Conservation (phyloP, 2,329 filamentous ascomycete genomes). For the Elsinoe arachidis region DNA sequence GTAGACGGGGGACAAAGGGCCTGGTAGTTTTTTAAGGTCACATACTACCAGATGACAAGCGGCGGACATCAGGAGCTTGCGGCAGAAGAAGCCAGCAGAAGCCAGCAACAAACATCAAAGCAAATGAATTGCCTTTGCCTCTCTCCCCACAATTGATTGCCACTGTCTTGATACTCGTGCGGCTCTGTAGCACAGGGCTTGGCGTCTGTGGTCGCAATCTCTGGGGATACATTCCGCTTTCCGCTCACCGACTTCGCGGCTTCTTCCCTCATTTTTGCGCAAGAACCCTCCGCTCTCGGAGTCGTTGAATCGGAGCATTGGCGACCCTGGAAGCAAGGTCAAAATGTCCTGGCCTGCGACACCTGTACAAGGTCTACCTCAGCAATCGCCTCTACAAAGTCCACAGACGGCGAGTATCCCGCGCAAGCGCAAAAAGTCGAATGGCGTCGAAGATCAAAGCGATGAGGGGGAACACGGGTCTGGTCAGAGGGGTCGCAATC, state of each 20-base stretch:
- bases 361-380: background rate
- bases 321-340: slow-evolving; percentile 3
- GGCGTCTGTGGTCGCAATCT: background rate
- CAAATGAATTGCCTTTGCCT: no score
- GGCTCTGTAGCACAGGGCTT: background rate
- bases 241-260: slow-evolving; percentile 9
- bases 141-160: background rate
- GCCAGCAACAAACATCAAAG: no score
- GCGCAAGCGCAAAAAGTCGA: slow-evolving; percentile 17
- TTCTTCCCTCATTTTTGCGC: background rate
- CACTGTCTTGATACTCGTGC: background rate
- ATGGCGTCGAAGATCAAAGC: slow-evolving; percentile 14
- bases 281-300: slow-evolving; percentile 11
- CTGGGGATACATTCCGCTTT: no score
- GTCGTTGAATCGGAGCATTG: slow-evolving; percentile 7
- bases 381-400: slow-evolving; percentile 3
- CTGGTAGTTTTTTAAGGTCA: no score
- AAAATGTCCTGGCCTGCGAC: slow-evolving; percentile 11
- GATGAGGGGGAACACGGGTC: slow-evolving; percentile 8
- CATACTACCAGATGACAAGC: no score
- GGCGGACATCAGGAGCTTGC: no score
- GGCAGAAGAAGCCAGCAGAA: no score
- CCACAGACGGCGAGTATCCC: slow-evolving; percentile 11
- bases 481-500: slow-evolving; percentile 39
- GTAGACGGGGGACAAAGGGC: no score